Conservation (phyloP, 495 filamentous ascomycete species). For the Cryomyces minteri region DNA sequence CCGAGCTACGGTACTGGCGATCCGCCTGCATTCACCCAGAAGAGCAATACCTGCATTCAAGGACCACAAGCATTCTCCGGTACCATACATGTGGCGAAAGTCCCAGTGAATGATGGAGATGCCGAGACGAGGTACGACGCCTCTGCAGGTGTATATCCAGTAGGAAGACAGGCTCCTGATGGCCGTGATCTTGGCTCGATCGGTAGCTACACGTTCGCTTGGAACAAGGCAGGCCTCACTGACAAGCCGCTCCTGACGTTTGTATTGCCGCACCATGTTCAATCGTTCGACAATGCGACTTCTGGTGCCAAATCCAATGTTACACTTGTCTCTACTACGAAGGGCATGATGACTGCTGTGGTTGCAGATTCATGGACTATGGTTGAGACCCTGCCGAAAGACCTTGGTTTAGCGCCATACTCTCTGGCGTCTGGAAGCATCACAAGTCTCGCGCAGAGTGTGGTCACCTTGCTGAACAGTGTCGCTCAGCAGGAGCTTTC, state of each 20-base stretch:
- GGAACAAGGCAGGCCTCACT: constrained; percentile 42
- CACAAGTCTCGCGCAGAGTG: constrained; percentile 29
- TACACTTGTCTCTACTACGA: constrained; percentile 63
- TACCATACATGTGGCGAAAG: constrained; percentile 66
- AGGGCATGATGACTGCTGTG: constrained; percentile 59
- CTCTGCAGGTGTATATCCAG: constrained; percentile 57
- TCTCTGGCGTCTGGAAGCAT: constrained; percentile 30
- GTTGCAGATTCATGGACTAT: constrained; percentile 64
- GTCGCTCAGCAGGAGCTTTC: constrained; percentile 47
- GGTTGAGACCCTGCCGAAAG: constrained; percentile 50
- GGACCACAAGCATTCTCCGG: constrained; percentile 41
- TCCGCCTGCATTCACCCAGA: constrained; percentile 29
- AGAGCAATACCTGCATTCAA: constrained; percentile 28
- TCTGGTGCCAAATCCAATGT: constrained; percentile 29
- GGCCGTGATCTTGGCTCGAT: constrained; percentile 32
- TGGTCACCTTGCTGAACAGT: constrained; percentile 33
- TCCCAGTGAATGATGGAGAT: constrained; percentile 26
- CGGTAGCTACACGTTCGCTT: constrained; percentile 42
- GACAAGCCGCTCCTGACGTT: constrained; percentile 53
- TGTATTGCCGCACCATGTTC: constrained; percentile 69
- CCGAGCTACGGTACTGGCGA: constrained; percentile 26
- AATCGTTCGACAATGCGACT: constrained; percentile 50
- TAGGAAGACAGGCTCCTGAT: constrained; percentile 34
- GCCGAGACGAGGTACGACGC: constrained; percentile 51
- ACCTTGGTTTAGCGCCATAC: constrained; percentile 66